These are phyloP conservation scores for Pinus tabuliformis DNA, from an alignment of 75 land plant genomes.

Conservation along the genomic window DNA sequence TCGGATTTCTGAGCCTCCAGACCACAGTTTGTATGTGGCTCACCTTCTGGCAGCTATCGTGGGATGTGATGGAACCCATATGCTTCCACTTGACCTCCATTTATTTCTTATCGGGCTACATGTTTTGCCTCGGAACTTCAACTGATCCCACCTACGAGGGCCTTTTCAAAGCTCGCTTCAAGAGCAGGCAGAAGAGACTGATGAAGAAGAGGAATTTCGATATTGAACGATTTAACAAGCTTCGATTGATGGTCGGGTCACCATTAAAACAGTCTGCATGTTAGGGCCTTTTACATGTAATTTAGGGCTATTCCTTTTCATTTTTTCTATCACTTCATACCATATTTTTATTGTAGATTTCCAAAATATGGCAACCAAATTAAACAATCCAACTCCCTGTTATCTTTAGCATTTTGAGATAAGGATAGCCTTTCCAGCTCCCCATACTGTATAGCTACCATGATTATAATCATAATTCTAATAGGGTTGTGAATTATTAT, in stretches of 20 bases:
- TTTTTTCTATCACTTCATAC: too few species aligned
- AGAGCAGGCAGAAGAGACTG: constrained; percentile 39
- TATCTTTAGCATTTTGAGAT: too few species aligned
- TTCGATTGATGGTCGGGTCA: neutral
- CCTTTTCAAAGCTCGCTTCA: constrained; percentile 53
- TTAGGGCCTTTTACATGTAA: too few species aligned
- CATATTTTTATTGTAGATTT: too few species aligned
- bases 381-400: too few species aligned
- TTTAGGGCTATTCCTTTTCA: too few species aligned
- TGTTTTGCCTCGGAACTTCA: constrained; percentile 70
- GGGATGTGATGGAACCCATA: constrained; percentile 91
- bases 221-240: constrained; percentile 36
- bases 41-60: constrained; percentile 78
- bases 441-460: too few species aligned
- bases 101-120: constrained; percentile 60
- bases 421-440: too few species aligned
- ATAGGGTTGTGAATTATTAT: too few species aligned
- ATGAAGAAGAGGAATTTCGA: constrained; percentile 38
- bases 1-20: constrained; percentile 41
- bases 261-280: neutral
- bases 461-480: too few species aligned
- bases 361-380: too few species aligned
- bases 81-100: constrained; percentile 68
- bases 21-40: constrained; percentile 53
- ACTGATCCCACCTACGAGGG: constrained; percentile 81